Base-by-base conservation (phyloP, 371 early-diverging fungal genomes). In the Zopfochytrium polystomum region DNA sequence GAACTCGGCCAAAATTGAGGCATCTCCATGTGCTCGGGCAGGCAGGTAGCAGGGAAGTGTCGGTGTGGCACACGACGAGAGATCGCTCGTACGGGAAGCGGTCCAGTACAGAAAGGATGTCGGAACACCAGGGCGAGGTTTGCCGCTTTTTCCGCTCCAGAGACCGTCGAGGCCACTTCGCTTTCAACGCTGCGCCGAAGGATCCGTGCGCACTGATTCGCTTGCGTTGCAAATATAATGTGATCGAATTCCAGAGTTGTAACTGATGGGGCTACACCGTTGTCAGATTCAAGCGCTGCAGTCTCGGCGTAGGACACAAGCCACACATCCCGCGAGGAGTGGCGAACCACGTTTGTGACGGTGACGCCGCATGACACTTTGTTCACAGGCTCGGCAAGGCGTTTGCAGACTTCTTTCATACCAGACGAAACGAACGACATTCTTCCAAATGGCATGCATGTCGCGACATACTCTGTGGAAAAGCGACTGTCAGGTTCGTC, bases 201-300 rank as follows among this genome's bases (percentile, higher is more conserved):
- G 53, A 77, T 67, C 26, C 60, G 62, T 0, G 76, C 61, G 9
- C 87, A 87, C 63, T 89, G 89, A 60, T 87, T 87, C 11, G 85
- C 90, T 66, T 90, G 90, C 1, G 88, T 87, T 2, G 90, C 88
- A 67, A 90, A 87, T 15, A 90, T 73, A 47, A 88, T 81, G 64
- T 87, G 85, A 54, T 87, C 83, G 48, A 82, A 83, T 3, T 63
- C 56, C 48, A 78, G 71, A 0, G 58, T 55, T 9, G 72, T 58
- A 1, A 76, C 79, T 31, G 35, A 6, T 72, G 58, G 13, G 74
- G 71, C 52, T 78, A n/a, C 80, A 1, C 62, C 64, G 3, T 62
- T 32, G 7, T n/a, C 13, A 22, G 56, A 31, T 45, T 45, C 49
- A 29, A 56, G 35, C 25, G 34, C 20, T 27, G 59, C 11, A 6